A percentile compares a stretch with the other conserved stretches of the same genome.
Conservation (phyloP, 176 grass and related monocot genomes). For the Carex pumila region DNA sequence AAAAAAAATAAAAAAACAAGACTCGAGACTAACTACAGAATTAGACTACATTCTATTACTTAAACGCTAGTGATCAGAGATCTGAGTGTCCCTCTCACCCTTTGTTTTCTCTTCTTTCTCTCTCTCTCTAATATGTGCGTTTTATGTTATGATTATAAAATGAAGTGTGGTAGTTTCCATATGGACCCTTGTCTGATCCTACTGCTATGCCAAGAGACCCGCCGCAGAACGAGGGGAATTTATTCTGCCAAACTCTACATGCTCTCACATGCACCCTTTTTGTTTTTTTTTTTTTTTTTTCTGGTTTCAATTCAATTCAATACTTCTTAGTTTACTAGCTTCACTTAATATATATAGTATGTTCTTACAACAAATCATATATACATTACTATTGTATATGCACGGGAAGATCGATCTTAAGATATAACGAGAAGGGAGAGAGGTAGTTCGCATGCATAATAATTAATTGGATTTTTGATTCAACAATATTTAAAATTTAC, state of each 20-base stretch:
- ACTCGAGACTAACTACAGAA: slow-evolving; percentile 20
- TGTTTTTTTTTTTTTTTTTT: slow-evolving; percentile 1
- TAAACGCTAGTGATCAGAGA: slow-evolving; percentile 22
- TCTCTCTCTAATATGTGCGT: slow-evolving; percentile 8
- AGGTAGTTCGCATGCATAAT: not conserved
- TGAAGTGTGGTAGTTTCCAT: slow-evolving; percentile 21
- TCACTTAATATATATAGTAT: not conserved
- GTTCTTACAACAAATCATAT: not conserved
- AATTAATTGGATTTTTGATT: not conserved
- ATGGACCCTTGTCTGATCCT: slow-evolving; percentile 22
- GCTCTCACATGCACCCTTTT: slow-evolving; percentile 26
- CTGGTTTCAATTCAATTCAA: not conserved
- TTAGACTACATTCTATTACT: slow-evolving; percentile 22
- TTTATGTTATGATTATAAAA: slow-evolving; percentile 15
- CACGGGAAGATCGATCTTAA: not conserved
- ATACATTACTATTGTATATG: not conserved
- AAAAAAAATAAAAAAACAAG: not conserved
- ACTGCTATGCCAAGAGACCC: slow-evolving; percentile 22
- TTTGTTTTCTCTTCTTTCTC: not conserved
- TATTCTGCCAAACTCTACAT: slow-evolving; percentile 28
- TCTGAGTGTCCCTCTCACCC: slow-evolving; percentile 12
- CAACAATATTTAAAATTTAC: not conserved
- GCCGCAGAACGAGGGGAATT: slow-evolving; percentile 24
- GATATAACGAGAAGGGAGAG: not conserved
- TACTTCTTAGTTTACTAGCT: not conserved